Base-by-base conservation (phyloP, 352 stramenopile species). In the Phytopythium helicoides region DNA sequence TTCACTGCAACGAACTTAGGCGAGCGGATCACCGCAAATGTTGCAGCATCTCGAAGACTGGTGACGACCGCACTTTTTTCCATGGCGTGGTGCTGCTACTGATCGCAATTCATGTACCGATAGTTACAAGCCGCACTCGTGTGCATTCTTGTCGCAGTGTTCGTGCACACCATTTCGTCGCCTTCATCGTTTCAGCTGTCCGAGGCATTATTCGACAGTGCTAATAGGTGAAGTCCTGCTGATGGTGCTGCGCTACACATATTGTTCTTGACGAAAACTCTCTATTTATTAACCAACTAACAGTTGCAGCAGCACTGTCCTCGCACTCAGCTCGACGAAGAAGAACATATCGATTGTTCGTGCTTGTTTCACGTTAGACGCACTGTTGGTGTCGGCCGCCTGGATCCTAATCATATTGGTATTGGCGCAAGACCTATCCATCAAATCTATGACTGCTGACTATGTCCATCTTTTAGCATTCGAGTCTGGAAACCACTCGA, bases 321-420 rank as follows among this genome's bases (percentile, higher is more conserved):
- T 16, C 40, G 28, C 28, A 9, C 33, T 5, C 53, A 42, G 75
- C 68, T 34, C 41, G 33, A 18, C 70, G 22, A 35, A 42, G n/a
- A 39, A 36, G 14, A 67, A 42, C 16, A 49, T 77, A 6, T 54
- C 44, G 12, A 52, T 66, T 39, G 28, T 85, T 5, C 62, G 62
- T n/a, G 51, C 56, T 9, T 71, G 68, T 21, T 58, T 68, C 11
- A 49, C 78, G 31, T 36, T 64, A 8, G 83, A 80, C 34, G 69
- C 72, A 7, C 40, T 70, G 14, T 49, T 87, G 5, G 54, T 83
- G 31, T 80, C 64, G 3, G 9, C 62, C 35, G 76, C 73, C 3
- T 89, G 74, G 72, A 45, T 89, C 12, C 52, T 81, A 16, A 55
- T 87, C n/a, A 66, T 68, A 3, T 39, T 89, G 44, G 79, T 89